phyloP scores from a whole-genome alignment of 306 rosid species.

The Quercus mongolica region DNA sequence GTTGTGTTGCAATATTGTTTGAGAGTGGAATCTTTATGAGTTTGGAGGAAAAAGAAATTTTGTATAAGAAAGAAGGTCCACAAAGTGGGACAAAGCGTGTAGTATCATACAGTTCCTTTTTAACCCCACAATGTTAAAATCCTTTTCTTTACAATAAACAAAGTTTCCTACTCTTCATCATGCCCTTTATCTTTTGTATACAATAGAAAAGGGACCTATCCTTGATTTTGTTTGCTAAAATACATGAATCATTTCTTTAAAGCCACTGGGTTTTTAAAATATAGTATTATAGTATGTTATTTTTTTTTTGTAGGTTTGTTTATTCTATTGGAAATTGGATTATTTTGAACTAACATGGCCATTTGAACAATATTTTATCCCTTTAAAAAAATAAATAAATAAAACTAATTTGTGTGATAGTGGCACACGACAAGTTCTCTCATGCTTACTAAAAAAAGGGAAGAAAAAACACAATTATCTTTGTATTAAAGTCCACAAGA shows the following conservation, averaged over 20 bases:
- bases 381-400: background rate
- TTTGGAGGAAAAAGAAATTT: background rate
- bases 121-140: background rate
- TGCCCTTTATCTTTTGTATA: background rate
- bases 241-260: conserved; percentile 12
- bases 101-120: conserved; percentile 26
- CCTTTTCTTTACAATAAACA: background rate
- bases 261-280: background rate
- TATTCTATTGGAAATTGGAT: conserved; percentile 32
- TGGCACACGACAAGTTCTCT: conserved; percentile 33
- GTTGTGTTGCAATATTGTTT: background rate
- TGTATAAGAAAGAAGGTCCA: conserved; percentile 20
- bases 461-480: conserved; percentile 18
- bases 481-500: conserved; percentile 24
- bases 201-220: conserved; percentile 1
- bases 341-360: conserved; percentile 35
- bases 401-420: background rate
- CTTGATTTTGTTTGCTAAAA: conserved; percentile 7
- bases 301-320: background rate
- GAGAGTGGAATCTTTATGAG: conserved; percentile 3
- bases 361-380: conserved; percentile 11
- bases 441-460: conserved; percentile 3
- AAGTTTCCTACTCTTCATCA: background rate
- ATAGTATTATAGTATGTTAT: background rate
- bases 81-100: conserved; percentile 34